phyloP scores from a whole-genome alignment of 176 grass and related monocot genomes.

The Ensete glaucum region DNA sequence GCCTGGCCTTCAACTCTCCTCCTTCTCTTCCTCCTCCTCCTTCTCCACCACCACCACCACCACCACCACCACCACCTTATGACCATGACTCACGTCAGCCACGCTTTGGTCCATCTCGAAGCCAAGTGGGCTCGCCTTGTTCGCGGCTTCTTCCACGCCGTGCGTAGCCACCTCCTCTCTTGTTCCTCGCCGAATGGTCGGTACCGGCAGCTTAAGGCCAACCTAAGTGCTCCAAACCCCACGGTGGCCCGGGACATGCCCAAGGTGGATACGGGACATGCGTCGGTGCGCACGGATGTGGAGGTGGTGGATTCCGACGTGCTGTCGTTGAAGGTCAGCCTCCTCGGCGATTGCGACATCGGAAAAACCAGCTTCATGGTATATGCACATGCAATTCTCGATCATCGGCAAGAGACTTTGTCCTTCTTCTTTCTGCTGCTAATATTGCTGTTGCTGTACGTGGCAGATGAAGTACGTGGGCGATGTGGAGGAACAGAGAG shows the following conservation, averaged over 20 bases:
- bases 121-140: neutral
- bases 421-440: neutral
- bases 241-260: neutral
- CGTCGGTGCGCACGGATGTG: conserved; percentile 3
- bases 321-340: conserved; percentile 74
- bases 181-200: neutral
- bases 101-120: neutral
- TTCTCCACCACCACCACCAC: neutral
- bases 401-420: neutral
- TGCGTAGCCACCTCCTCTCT: neutral
- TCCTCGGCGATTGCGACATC: conserved; percentile 82
- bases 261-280: neutral
- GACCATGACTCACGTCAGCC: neutral
- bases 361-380: conserved; percentile 99
- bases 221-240: neutral
- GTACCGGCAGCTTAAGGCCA: neutral
- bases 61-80: neutral
- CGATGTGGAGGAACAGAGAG: conserved; percentile 53
- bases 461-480: conserved; percentile 79
- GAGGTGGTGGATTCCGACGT: conserved; percentile 27
- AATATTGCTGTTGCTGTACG: neutral
- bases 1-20: neutral
- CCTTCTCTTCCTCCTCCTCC: neutral
- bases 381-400: neutral
- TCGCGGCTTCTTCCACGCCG: neutral